Evolutionary conservation across 2,329 filamentous ascomycete genomes (phyloP), one percentile per base, ranked within the genome.

Genomic region (Phaeosphaeria sp.): DNA sequence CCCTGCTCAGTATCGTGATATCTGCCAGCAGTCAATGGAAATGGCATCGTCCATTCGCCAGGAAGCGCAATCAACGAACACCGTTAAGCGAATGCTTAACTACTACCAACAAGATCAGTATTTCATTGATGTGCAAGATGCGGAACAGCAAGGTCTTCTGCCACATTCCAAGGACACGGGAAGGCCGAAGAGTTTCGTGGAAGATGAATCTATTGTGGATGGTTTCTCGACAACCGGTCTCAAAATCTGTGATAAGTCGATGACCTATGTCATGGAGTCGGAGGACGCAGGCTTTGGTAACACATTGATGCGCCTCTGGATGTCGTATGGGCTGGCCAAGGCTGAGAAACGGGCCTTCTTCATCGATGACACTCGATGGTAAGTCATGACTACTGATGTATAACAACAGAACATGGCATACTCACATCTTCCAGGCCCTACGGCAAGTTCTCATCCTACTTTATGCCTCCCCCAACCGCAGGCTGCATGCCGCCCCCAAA

Each of bases 361-460:
- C 78, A 82, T 96, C 61, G 91, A 96, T 67, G 92, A 96, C 76
- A 87, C 89, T 6, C 84, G 89, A 64, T 96, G 93, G 85, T 82
- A 75, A 54, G 75, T 62, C 52, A 18, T 36, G 30, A 36, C 47
- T 3, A 15, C 11, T 13, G 18, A 11, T 7, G 36, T 18, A 6
- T 27, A 25, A 8, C 18, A 24, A 11, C 9, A 13, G 5, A 24
- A 40, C 6, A 21, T 24, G 25, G 18, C 40, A 39, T 51, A 52
- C 66, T 75, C 51, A 74, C 54, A 22, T 39, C 33, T 3, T 11
- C 43, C 44, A 83, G 81, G 89, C 88, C 90, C 1, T 95, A 95
- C 67, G 92, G 92, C 9, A 82, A 84, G 51, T 96, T 91, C 71
- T 84, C 83, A 0, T 83, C 86, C 50, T 92, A 91, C 67, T 96